Evolutionary conservation across 139 green algal genomes (phyloP), one percentile per base, ranked within the genome.

Genomic region (Raphidocelis subcapitata): DNA sequence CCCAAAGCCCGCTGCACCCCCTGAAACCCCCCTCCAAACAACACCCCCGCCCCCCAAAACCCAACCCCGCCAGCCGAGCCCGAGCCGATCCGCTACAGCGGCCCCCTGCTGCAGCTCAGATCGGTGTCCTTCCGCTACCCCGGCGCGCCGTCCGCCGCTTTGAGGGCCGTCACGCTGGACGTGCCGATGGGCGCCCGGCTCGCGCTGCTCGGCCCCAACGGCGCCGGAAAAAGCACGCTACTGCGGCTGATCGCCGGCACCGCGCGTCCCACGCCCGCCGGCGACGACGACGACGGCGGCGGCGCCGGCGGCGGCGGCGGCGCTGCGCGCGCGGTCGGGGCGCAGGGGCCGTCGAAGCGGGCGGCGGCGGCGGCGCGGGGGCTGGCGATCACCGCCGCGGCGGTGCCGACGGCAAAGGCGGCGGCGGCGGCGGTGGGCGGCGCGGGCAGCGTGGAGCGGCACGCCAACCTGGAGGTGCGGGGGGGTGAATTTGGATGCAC

Each of bases 61-160:
- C 41, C 41, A 20, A 8, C 41, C 41, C 8, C 15, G 36, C 71
- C 20, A 75, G 70, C 59, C 10, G 77, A 90, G 67, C 69, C 85
- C 12, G 84, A 84, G 21, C 44, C 72, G 5, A 52, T 84, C 56
- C 68, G 83, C 1, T 36, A 72, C 55, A 69, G 75, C 5, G 81
- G 78, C 8, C 79, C 91, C 2, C 76, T 97, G 44, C 57, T 85
- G 37, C 76, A 85, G 79, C 67, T 95, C 31, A 80, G 83, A 12
- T 81, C 69, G 0, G 88, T 85, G 1, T 31, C 56, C 1, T 87
- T 86, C 65, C 70, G 69, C 20, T 88, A 91, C 69, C 57, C 69
- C 14, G 66, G 63, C 14, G 44, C 33, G 36, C 21, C 29, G 2
- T n/a, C 24, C 3, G n/a, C 5, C 5, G 36, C 15, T 24, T 41